phyloP scores from a whole-genome alignment of 441 rosid species.

The Erodium trifolium region DNA sequence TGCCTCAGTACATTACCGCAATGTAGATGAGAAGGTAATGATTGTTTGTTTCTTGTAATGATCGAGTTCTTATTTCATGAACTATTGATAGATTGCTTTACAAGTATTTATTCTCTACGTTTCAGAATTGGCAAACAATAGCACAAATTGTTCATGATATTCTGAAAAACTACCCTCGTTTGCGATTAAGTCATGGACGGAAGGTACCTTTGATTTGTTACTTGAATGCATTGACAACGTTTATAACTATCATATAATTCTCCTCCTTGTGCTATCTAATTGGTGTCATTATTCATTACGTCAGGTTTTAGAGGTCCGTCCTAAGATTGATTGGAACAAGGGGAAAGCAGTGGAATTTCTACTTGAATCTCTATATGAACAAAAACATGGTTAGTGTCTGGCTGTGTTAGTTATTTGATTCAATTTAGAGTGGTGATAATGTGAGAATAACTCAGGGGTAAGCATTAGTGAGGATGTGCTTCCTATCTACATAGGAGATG shows the following conservation, averaged over 20 bases:
- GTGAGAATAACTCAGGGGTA: conserved; percentile 36
- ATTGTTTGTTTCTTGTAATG: background rate
- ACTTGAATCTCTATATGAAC: conserved; percentile 72
- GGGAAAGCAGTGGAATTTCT: conserved; percentile 89
- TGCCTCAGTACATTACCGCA: conserved; percentile 89
- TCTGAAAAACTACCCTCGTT: conserved; percentile 66
- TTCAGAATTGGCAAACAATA: conserved; percentile 72
- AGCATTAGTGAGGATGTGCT: conserved; percentile 50
- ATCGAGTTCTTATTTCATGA: background rate
- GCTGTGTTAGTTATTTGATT: background rate
- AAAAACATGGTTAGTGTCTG: background rate
- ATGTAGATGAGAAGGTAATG: conserved; percentile 78
- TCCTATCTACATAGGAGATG: conserved; percentile 83
- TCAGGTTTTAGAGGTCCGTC: conserved; percentile 96
- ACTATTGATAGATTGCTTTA: background rate
- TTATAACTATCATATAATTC: background rate
- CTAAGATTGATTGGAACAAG: conserved; percentile 83
- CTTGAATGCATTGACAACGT: background rate
- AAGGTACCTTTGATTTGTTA: conserved; percentile 40
- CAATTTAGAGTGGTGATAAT: background rate
- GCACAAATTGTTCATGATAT: conserved; percentile 85
- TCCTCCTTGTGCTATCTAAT: background rate
- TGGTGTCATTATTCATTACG: background rate
- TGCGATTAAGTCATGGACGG: conserved; percentile 83
- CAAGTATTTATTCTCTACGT: background rate